A percentile compares a stretch with the other conserved stretches of the same genome.
These are phyloP conservation scores for Aspergillus cavernicola DNA, from an alignment of 495 filamentous ascomycete species.

Conservation along the genomic window DNA sequence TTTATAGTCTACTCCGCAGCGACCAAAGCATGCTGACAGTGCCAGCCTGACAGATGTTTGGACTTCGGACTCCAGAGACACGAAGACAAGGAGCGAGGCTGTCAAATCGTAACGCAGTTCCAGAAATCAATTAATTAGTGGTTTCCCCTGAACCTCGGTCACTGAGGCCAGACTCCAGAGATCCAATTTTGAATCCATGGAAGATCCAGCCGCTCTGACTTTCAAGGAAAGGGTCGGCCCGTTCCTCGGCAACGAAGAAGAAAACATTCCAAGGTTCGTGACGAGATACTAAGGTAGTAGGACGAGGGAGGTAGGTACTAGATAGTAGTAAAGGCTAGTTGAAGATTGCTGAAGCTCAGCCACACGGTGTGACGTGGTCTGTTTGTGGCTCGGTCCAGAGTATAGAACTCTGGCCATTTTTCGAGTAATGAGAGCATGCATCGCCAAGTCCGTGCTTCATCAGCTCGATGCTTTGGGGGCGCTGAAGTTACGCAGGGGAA, in stretches of 20 bases:
- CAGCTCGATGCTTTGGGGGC: not conserved
- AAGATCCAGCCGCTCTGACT: not conserved
- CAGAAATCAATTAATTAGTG: too few species aligned
- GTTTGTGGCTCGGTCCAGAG: not conserved
- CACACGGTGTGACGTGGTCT: not conserved
- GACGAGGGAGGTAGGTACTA: not conserved
- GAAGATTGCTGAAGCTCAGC: not conserved
- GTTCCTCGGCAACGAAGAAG: conserved; percentile 5
- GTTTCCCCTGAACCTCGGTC: too few species aligned
- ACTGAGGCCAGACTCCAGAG: too few species aligned
- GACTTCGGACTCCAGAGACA: too few species aligned
- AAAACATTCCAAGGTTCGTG: not conserved
- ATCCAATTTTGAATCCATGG: too few species aligned
- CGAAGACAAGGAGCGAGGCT: too few species aligned
- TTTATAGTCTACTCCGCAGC: too few species aligned
- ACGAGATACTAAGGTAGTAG: not conserved
- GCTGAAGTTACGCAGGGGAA: not conserved
- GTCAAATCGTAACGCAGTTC: too few species aligned
- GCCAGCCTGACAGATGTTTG: too few species aligned
- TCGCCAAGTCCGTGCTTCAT: not conserved
- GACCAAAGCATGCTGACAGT: too few species aligned
- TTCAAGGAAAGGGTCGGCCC: conserved; percentile 8
- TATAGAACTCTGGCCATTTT: too few species aligned
- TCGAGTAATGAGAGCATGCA: not conserved
- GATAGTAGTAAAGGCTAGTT: too few species aligned